Percentiles rank a stretch among this genome's conserved stretches.
These are phyloP conservation scores for Sporothrix pallida DNA, from an alignment of 2,329 filamentous ascomycete genomes.

Conservation along the genomic window DNA sequence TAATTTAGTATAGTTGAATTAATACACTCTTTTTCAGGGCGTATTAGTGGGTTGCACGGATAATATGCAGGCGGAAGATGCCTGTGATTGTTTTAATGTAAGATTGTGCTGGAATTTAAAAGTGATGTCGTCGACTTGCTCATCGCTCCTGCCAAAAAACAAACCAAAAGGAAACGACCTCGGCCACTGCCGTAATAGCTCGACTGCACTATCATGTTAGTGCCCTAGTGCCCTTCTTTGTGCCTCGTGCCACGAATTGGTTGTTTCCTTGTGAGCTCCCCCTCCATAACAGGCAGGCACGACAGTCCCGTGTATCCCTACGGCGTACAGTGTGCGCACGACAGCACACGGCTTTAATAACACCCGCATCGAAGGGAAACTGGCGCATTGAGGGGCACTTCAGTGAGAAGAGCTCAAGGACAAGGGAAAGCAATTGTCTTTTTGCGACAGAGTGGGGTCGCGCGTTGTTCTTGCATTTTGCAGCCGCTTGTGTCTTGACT, in stretches of 20 bases:
- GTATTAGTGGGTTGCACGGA: slow-evolving; percentile 20
- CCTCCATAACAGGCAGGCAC: slow-evolving; percentile 24
- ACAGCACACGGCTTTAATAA: slow-evolving; percentile 3
- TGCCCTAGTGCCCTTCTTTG: slow-evolving; percentile 1
- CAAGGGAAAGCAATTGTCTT: neutral
- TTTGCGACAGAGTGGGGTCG: slow-evolving; percentile 24
- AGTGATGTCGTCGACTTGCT: slow-evolving; percentile 1
- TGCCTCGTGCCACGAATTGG: slow-evolving; percentile 20
- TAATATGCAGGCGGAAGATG: neutral
- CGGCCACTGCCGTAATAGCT: slow-evolving; percentile 22
- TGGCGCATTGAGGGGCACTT: slow-evolving; percentile 12
- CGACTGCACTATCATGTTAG: slow-evolving; percentile 19
- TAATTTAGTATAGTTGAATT: neutral
- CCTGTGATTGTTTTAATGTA: neutral
- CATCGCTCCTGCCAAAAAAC: slow-evolving; percentile 9
- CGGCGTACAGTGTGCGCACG: neutral
- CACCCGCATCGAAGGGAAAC: neutral
- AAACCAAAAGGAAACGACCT: slow-evolving; percentile 2
- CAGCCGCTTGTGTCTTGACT: slow-evolving; percentile 17
- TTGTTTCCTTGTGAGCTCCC: neutral
- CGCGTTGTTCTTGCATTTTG: slow-evolving; percentile 21
- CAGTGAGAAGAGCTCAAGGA: neutral
- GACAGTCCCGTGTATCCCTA: neutral
- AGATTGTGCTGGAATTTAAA: neutral
- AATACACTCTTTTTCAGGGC: slow-evolving; percentile 2